Conservation (phyloP, 805 yeast genomes). For the Nakazawaea ambrosiae region DNA sequence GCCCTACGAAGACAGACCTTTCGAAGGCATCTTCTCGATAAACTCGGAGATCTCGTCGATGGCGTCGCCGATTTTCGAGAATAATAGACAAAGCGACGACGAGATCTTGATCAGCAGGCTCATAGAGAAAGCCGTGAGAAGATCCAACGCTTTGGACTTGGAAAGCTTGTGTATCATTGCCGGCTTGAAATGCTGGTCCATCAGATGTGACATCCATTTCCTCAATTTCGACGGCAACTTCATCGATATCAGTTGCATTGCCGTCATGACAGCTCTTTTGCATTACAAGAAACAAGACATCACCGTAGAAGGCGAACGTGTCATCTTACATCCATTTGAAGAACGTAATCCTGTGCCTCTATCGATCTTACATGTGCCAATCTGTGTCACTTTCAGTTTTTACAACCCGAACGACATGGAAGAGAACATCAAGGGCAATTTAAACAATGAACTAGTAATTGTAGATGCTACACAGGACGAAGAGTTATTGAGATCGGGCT, state of each 20-base stretch:
- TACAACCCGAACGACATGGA: slow-evolving; percentile 62
- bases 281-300: slow-evolving; percentile 85
- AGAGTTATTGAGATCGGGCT: slow-evolving; percentile 70
- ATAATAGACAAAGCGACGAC: slow-evolving; percentile 63
- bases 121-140: slow-evolving; percentile 84
- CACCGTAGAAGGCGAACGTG: slow-evolving; percentile 52
- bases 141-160: slow-evolving; percentile 86
- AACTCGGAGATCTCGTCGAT: slow-evolving; percentile 83
- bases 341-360: slow-evolving; percentile 86
- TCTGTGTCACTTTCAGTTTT: slow-evolving; percentile 85
- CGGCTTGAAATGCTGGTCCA: slow-evolving; percentile 85
- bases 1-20: slow-evolving; percentile 89
- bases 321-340: slow-evolving; percentile 60
- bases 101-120: slow-evolving; percentile 77
- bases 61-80: slow-evolving; percentile 84
- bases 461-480: slow-evolving; percentile 76
- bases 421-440: slow-evolving; percentile 63
- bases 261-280: slow-evolving; percentile 77
- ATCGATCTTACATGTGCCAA: slow-evolving; percentile 81
- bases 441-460: slow-evolving; percentile 50
- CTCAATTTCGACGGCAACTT: slow-evolving; percentile 90
- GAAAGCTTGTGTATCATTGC: slow-evolving; percentile 89
- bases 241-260: slow-evolving; percentile 84
- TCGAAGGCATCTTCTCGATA: slow-evolving; percentile 83
- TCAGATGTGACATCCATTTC: slow-evolving; percentile 86